Evolutionary conservation across 2,329 filamentous ascomycete genomes (phyloP).

Genomic region (Neophaeococcomyces aloes): DNA sequence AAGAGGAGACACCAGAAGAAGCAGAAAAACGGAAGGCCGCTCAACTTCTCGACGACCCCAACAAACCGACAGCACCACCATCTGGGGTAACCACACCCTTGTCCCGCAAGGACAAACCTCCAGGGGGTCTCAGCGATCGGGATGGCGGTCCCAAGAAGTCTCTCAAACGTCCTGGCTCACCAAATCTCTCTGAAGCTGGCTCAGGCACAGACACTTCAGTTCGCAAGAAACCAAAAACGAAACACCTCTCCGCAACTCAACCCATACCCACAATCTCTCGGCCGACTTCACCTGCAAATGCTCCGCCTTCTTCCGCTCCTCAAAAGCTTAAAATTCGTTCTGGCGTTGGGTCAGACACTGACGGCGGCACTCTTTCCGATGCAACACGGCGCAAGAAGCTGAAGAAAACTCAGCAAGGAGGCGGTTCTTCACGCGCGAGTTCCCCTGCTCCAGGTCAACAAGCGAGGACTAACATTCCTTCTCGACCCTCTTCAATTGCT

Average conservation of each 20-base stretch:
- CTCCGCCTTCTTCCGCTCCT: slow-evolving; percentile 9
- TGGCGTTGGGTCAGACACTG: slow-evolving; percentile 17
- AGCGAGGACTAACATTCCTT: not conserved
- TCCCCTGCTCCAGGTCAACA: not conserved
- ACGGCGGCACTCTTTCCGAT: slow-evolving; percentile 10
- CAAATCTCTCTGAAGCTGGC: slow-evolving; percentile 68
- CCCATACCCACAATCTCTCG: slow-evolving; percentile 34
- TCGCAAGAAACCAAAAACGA: slow-evolving; percentile 61
- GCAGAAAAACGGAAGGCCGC: slow-evolving; percentile 43
- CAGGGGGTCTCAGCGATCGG: slow-evolving; percentile 30
- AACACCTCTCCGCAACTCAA: slow-evolving; percentile 42
- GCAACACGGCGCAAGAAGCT: too few species aligned
- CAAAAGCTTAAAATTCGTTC: slow-evolving; percentile 4
- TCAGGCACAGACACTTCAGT: slow-evolving; percentile 75
- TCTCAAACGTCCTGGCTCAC: slow-evolving; percentile 76
- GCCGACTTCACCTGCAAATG: slow-evolving; percentile 18
- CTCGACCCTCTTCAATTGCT: not conserved
- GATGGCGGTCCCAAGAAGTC: slow-evolving; percentile 35
- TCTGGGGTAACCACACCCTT: slow-evolving; percentile 59
- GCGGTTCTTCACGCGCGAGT: not conserved
- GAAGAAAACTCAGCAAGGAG: too few species aligned
- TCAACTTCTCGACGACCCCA: slow-evolving; percentile 26
- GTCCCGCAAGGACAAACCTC: slow-evolving; percentile 44
- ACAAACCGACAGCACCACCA: slow-evolving; percentile 43
- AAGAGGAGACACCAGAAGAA: slow-evolving; percentile 57